Evolutionary conservation across 306 rosid genomes (phyloP).

Genomic region (Medicago arabica): DNA sequence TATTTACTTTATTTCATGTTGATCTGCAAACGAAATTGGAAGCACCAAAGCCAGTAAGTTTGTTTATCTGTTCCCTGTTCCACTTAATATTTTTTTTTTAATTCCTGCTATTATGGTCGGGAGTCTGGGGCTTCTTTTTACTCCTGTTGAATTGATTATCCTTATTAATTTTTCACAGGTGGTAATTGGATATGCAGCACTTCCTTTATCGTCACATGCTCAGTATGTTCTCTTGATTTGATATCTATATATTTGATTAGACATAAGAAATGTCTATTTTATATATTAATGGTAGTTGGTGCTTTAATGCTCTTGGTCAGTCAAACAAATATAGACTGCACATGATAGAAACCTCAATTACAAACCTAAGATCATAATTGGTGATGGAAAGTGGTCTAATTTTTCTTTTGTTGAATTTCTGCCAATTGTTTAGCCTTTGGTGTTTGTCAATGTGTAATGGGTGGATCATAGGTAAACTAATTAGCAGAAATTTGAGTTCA

Average conservation of each 20-base stretch:
- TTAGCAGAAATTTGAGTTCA: conserved; percentile 2
- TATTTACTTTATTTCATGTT: conserved; percentile 87
- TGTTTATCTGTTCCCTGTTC: conserved; percentile 35
- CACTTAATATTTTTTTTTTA: conserved; percentile 14
- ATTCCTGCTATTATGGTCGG: conserved; percentile 4
- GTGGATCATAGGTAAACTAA: conserved; percentile 6
- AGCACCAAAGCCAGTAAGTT: conserved; percentile 91
- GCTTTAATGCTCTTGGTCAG: conserved; percentile 31
- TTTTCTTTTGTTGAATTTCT: conserved; percentile 7
- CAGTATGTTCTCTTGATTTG: conserved; percentile 72
- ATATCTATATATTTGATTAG: conserved; percentile 36
- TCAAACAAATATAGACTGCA: conserved; percentile 17
- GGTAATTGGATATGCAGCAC: conserved; percentile 86
- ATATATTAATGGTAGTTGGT: not conserved
- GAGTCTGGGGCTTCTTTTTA: conserved; percentile 29
- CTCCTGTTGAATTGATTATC: conserved; percentile 43
- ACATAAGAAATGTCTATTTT: not conserved
- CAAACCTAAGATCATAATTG: not conserved
- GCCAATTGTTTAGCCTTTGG: not conserved
- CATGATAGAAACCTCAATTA: conserved; percentile 13
- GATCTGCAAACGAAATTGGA: conserved; percentile 95
- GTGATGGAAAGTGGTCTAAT: conserved; percentile 15
- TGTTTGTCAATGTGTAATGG: conserved; percentile 3
- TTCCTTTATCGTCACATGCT: conserved; percentile 91
- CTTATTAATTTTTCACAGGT: conserved; percentile 63